A percentile compares a stretch with the other conserved stretches of the same genome.
phyloP scores from a whole-genome alignment of 805 yeast species.

The Wickerhamia fluorescens region DNA sequence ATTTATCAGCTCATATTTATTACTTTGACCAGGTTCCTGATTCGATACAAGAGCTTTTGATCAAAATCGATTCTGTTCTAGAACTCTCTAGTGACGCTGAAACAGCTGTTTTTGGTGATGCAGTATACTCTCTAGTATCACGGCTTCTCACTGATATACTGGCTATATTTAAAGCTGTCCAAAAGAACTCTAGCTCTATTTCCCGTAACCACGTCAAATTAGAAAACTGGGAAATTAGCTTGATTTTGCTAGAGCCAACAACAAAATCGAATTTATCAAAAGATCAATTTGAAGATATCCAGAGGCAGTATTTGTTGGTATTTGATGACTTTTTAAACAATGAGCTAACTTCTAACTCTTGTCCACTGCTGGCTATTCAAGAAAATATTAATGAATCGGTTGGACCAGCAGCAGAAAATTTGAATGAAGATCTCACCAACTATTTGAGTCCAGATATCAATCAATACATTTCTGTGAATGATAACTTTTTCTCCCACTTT shows the following conservation, averaged over 20 bases:
- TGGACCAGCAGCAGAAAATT: slow-evolving; percentile 6
- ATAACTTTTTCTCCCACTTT: slow-evolving; percentile 35
- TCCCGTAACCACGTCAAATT: slow-evolving; percentile 37
- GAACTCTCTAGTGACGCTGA: slow-evolving; percentile 8
- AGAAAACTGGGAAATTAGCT: slow-evolving; percentile 39
- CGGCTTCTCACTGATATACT: slow-evolving; percentile 26
- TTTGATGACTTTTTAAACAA: slow-evolving; percentile 28
- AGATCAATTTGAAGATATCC: slow-evolving; percentile 25
- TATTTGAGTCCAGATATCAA: slow-evolving; percentile 34
- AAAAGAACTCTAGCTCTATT: slow-evolving; percentile 27
- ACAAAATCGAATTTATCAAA: slow-evolving; percentile 11
- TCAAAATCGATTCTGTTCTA: slow-evolving; percentile 32
- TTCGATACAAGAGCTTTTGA: slow-evolving; percentile 61
- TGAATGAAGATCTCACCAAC: slow-evolving; percentile 9
- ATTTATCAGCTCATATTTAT: slow-evolving; percentile 70
- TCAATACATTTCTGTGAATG: slow-evolving; percentile 33
- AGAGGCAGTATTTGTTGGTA: slow-evolving; percentile 32
- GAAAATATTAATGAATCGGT: slow-evolving; percentile 1
- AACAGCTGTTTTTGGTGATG: slow-evolving; percentile 7
- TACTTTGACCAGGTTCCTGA: slow-evolving; percentile 85
- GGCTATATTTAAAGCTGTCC: slow-evolving; percentile 23
- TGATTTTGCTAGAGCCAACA: slow-evolving; percentile 20
- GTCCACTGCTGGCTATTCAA: background rate
- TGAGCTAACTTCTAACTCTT: slow-evolving; percentile 15
- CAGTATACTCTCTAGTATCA: slow-evolving; percentile 15